phyloP scores from a whole-genome alignment of 176 grass and related monocot genomes.

The Dactylis glomerata region DNA sequence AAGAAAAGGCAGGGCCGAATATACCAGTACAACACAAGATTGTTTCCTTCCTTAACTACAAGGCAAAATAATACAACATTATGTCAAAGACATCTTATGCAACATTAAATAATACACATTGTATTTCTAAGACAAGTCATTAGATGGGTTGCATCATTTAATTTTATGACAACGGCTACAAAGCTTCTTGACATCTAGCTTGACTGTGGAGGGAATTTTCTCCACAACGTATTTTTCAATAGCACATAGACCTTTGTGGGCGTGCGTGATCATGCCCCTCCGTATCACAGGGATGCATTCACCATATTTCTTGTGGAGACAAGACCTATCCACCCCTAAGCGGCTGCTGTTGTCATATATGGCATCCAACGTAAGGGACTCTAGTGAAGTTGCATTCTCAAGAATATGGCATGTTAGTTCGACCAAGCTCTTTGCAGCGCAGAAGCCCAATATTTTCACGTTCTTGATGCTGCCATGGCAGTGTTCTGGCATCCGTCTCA shows the following conservation, averaged over 20 bases:
- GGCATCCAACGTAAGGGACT: not conserved
- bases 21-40: no score
- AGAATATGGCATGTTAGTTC: not conserved
- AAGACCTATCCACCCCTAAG: not conserved
- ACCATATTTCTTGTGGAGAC: not conserved
- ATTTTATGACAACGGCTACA: not conserved
- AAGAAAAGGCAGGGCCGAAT: no score
- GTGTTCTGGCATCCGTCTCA: not conserved
- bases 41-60: no score
- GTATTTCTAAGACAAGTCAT: no score
- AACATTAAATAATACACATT: no score
- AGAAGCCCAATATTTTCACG: not conserved
- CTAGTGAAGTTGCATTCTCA: not conserved
- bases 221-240: not conserved
- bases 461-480: not conserved
- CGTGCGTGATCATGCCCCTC: not conserved
- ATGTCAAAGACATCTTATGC: no score
- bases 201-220: not conserved
- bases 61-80: no score
- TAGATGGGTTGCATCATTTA: not conserved
- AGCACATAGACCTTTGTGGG: not conserved
- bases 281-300: not conserved
- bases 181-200: not conserved
- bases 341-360: not conserved
- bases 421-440: not conserved